A percentile compares a stretch with the other conserved stretches of the same genome.
Evolutionary conservation across 2,329 filamentous ascomycete genomes (phyloP).

Genomic region (Aspergillus transmontanensis): DNA sequence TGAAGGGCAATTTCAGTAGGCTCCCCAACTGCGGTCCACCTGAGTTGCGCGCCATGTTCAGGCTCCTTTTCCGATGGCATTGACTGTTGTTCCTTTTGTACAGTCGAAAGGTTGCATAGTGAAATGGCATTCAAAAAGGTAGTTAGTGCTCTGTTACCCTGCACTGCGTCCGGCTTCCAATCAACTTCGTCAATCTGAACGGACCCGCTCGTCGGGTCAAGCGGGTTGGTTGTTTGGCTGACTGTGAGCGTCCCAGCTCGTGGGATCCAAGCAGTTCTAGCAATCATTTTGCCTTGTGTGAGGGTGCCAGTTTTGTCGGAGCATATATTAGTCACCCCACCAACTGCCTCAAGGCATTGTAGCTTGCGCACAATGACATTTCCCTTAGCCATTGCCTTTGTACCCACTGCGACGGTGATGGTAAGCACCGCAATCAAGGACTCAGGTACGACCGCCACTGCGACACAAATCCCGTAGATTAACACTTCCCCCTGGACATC

Average conservation of each 20-base stretch:
- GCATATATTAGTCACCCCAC: conserved; percentile 60
- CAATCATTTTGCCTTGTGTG: conserved; percentile 62
- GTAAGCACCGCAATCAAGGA: conserved; percentile 65
- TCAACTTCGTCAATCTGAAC: conserved; percentile 43
- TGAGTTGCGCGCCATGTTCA: conserved; percentile 28
- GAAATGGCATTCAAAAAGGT: conserved; percentile 57
- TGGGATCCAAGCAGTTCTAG: conserved; percentile 60
- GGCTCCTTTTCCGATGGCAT: conserved; percentile 8
- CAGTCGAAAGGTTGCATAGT: conserved; percentile 57
- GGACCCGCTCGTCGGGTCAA: conserved; percentile 56
- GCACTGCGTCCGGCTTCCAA: conserved; percentile 28
- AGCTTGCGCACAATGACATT: conserved; percentile 58
- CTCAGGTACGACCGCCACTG: conserved; percentile 64
- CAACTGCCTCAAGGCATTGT: conserved; percentile 58
- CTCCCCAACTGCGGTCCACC: conserved; percentile 63
- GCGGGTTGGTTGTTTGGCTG: conserved; percentile 55
- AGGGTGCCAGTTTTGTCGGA: conserved; percentile 61
- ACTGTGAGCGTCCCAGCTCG: conserved; percentile 56
- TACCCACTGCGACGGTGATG: conserved; percentile 62
- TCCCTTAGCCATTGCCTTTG: conserved; percentile 56
- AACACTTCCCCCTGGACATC: conserved; percentile 59
- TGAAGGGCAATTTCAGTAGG: conserved; percentile 69
- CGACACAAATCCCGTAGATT: conserved; percentile 62
- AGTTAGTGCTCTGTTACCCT: conserved; percentile 43
- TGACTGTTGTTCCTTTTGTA: conserved; percentile 43